Percentiles rank a stretch among this genome's conserved stretches.
Evolutionary conservation across 2,329 filamentous ascomycete genomes (phyloP).

Genomic region (Grosmannia clavigera): DNA sequence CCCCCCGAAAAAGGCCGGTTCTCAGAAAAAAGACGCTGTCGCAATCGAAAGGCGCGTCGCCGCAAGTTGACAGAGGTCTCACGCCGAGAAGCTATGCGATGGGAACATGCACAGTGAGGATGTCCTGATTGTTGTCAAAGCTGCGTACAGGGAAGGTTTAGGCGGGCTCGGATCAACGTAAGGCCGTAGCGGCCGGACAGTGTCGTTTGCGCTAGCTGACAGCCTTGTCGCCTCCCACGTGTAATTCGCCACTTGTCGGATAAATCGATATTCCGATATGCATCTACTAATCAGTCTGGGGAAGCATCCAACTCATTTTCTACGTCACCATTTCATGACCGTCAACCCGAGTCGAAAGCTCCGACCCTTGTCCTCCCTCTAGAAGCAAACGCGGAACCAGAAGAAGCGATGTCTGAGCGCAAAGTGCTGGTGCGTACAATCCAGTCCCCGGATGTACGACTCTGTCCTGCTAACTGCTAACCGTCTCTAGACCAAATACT

Average conservation of each 20-base stretch:
- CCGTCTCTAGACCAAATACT: constrained; percentile 16
- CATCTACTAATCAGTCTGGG: no score
- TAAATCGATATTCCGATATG: no score
- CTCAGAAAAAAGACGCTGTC: neutral
- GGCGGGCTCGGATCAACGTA: neutral
- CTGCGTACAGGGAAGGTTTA: neutral
- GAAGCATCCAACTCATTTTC: no score
- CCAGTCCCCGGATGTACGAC: no score
- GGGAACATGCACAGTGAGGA: neutral
- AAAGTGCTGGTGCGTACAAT: constrained; percentile 22
- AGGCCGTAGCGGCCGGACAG: neutral
- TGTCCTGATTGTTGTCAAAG: neutral
- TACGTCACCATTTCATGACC: no score
- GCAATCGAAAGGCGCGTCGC: neutral
- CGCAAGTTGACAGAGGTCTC: neutral
- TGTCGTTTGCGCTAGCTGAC: neutral
- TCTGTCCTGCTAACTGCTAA: neutral
- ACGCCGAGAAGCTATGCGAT: neutral
- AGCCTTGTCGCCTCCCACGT: neutral
- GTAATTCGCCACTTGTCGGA: no score
- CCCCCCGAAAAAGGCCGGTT: neutral
- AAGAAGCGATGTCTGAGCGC: constrained; percentile 27
- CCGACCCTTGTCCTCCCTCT: neutral
- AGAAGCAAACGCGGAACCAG: neutral
- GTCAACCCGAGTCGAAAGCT: no score